phyloP scores from a whole-genome alignment of 768 basidiomycete species.

The Podaxis sp. region DNA sequence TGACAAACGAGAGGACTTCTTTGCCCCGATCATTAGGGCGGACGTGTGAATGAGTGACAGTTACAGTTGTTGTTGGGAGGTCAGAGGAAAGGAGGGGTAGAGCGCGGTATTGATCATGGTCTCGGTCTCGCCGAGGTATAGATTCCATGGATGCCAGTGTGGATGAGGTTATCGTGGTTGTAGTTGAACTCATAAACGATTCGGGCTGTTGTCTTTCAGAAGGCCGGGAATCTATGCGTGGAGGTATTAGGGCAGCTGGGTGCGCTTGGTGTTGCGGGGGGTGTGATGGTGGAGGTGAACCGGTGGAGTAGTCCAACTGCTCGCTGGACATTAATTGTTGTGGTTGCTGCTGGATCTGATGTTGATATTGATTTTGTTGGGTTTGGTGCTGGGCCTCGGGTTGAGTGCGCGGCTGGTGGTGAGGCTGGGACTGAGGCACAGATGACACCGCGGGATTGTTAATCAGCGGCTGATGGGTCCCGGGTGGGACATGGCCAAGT shows the following conservation, averaged over 20 bases:
- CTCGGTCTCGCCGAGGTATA: conserved; percentile 17
- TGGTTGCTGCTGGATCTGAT: conserved; percentile 5
- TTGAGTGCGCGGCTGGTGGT: background rate
- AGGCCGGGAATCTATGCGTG: conserved; percentile 6
- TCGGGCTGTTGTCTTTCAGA: conserved; percentile 17
- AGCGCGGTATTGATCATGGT: conserved; percentile 39
- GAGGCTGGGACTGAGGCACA: background rate
- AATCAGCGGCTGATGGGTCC: conserved; percentile 8
- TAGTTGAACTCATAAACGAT: conserved; percentile 7
- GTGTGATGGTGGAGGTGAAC: background rate
- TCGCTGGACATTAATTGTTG: background rate
- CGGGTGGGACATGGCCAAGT: conserved; percentile 4
- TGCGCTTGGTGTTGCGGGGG: background rate
- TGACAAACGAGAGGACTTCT: conserved; percentile 88
- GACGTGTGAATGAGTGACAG: conserved; percentile 81
- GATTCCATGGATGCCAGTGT: background rate
- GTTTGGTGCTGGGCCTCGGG: background rate
- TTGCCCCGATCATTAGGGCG: conserved; percentile 88
- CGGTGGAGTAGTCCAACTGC: background rate
- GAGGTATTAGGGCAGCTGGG: background rate
- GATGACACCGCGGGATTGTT: conserved; percentile 5
- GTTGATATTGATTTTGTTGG: conserved; percentile 15
- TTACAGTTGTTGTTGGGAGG: conserved; percentile 68
- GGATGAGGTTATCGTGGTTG: background rate
- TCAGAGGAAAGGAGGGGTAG: conserved; percentile 71